Conservation (phyloP, 2,329 filamentous ascomycete species). For the Aspergillus bombycis region DNA sequence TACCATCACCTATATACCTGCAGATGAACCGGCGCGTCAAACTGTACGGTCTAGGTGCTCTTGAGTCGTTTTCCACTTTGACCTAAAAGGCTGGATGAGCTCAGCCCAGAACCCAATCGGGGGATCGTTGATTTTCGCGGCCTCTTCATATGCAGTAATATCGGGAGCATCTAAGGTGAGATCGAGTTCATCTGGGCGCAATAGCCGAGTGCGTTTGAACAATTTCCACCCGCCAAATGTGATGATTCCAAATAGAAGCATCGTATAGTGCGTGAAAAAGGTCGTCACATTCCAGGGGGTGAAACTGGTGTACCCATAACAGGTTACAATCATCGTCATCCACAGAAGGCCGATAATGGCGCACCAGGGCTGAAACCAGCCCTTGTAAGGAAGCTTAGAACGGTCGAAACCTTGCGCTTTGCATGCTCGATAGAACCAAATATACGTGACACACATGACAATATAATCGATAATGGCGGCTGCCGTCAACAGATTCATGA, state of each 20-base stretch:
- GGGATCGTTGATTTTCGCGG: slow-evolving; percentile 11
- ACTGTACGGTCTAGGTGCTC: background rate
- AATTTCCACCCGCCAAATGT: slow-evolving; percentile 69
- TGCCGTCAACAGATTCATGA: slow-evolving; percentile 28
- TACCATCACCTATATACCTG: background rate
- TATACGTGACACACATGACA: slow-evolving; percentile 68
- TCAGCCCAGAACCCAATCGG: slow-evolving; percentile 20
- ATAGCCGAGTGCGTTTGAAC: slow-evolving; percentile 7
- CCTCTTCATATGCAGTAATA: slow-evolving; percentile 19
- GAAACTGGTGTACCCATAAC: slow-evolving; percentile 74
- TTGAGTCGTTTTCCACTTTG: background rate
- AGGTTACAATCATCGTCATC: slow-evolving; percentile 68
- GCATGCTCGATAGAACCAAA: slow-evolving; percentile 70
- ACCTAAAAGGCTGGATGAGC: slow-evolving; percentile 1
- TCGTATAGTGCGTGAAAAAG: slow-evolving; percentile 73
- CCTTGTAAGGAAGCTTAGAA: slow-evolving; percentile 67
- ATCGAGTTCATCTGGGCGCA: slow-evolving; percentile 13
- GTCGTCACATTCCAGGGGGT: slow-evolving; percentile 67
- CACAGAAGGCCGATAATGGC: slow-evolving; percentile 66
- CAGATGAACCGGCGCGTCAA: background rate
- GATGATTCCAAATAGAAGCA: slow-evolving; percentile 65
- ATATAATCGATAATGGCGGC: slow-evolving; percentile 27
- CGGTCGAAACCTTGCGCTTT: slow-evolving; percentile 68
- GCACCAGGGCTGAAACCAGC: slow-evolving; percentile 68
- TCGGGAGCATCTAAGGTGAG: slow-evolving; percentile 16